These are phyloP conservation scores for Phaseolus lunatus DNA, from an alignment of 306 rosid species.

Conservation along the genomic window DNA sequence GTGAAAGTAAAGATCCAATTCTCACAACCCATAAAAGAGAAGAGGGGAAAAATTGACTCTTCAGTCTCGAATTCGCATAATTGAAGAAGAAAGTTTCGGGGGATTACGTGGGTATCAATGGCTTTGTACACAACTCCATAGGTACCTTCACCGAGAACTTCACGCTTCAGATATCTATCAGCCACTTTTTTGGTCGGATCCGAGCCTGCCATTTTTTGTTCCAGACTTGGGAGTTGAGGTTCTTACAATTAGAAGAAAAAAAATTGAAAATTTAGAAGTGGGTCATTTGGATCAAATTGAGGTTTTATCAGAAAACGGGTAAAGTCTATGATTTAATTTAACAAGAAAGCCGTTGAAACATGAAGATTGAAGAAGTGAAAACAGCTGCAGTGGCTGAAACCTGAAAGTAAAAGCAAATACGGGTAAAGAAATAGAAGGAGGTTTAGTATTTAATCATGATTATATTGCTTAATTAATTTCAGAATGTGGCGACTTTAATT, in stretches of 20 bases:
- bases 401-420: conserved; percentile 18
- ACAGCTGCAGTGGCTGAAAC: neutral
- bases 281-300: conserved; percentile 23
- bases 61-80: conserved; percentile 5
- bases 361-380: conserved; percentile 21
- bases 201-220: conserved; percentile 55
- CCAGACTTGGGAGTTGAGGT: neutral
- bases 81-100: neutral
- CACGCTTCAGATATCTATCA: conserved; percentile 89
- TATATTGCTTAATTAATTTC: neutral
- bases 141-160: conserved; percentile 92
- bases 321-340: neutral
- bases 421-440: neutral
- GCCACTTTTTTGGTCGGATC: conserved; percentile 81
- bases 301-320: conserved; percentile 2
- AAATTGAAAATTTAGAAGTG: conserved; percentile 1
- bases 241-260: neutral
- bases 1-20: conserved; percentile 15
- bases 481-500: neutral
- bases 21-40: neutral
- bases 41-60: neutral
- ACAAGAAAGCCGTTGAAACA: conserved; percentile 12
- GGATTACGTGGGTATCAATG: conserved; percentile 77
- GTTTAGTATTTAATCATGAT: neutral
- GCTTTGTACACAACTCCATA: conserved; percentile 93